Percentiles rank a stretch among this genome's conserved stretches.
Evolutionary conservation across 148 eudicot species (phyloP).

Genomic region (Rhododendron griersonianum): DNA sequence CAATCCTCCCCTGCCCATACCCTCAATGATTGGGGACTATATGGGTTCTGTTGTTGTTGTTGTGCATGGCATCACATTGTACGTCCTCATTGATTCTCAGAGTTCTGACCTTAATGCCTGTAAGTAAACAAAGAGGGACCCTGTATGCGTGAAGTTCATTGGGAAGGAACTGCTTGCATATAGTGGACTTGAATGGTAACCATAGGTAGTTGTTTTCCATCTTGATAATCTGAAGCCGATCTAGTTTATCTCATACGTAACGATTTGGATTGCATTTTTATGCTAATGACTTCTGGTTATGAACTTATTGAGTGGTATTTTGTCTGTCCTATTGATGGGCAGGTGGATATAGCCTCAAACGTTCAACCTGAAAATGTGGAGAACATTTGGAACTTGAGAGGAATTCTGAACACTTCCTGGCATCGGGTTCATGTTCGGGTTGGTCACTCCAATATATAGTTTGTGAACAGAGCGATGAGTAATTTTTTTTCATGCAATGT

Average conservation of each 20-base stretch:
- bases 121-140: neutral
- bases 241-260: neutral
- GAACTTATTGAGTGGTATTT: neutral
- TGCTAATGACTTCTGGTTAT: neutral
- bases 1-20: no score
- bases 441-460: neutral
- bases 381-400: conserved; percentile 86
- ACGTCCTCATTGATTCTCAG: neutral
- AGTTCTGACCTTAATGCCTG: neutral
- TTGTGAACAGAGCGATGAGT: neutral
- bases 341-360: conserved; percentile 83
- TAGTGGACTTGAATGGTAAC: neutral
- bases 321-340: conserved; percentile 7
- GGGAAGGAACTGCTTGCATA: neutral
- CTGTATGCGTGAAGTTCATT: neutral
- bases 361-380: conserved; percentile 86
- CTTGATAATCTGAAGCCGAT: neutral
- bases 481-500: neutral
- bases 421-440: conserved; percentile 73
- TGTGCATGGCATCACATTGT: neutral
- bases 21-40: no score
- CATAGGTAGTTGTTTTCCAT: neutral
- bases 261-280: neutral
- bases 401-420: conserved; percentile 93
- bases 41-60: no score